These are phyloP conservation scores for Pilasporangium apinafurcum DNA, from an alignment of 352 stramenopile genomes.

Conservation along the genomic window DNA sequence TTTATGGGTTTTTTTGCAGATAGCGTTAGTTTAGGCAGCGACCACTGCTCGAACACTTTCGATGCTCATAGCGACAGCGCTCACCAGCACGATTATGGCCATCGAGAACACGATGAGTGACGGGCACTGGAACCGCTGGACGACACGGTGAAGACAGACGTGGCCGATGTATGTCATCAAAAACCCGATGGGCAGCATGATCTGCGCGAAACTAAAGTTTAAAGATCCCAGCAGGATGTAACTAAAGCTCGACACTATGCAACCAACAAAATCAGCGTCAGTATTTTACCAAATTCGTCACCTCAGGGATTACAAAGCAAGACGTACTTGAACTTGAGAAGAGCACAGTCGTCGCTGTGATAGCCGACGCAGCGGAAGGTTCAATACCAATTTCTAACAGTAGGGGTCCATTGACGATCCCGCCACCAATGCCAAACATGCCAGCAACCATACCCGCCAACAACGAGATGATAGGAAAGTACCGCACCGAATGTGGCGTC, in stretches of 20 bases:
- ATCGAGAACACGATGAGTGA: slow-evolving; percentile 71
- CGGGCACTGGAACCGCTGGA: slow-evolving; percentile 54
- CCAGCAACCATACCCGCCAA: slow-evolving; percentile 89
- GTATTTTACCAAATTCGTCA: neutral
- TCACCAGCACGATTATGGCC: slow-evolving; percentile 56
- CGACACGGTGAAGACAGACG: slow-evolving; percentile 35
- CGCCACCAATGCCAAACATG: slow-evolving; percentile 94
- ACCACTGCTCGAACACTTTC: no score
- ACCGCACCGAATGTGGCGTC: slow-evolving; percentile 52
- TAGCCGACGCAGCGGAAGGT: slow-evolving; percentile 77
- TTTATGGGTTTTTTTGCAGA: no score
- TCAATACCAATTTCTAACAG: slow-evolving; percentile 93
- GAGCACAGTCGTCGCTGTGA: slow-evolving; percentile 75
- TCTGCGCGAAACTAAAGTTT: slow-evolving; percentile 29
- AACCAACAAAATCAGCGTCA: neutral
- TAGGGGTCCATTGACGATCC: slow-evolving; percentile 93
- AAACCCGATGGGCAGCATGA: slow-evolving; percentile 57
- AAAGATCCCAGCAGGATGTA: slow-evolving; percentile 50
- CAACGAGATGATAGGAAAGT: slow-evolving; percentile 88
- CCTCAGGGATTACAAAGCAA: neutral
- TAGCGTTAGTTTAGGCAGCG: no score
- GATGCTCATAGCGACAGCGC: slow-evolving; percentile 55
- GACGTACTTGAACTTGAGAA: slow-evolving; percentile 67
- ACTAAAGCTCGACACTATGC: slow-evolving; percentile 54
- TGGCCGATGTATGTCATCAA: slow-evolving; percentile 52